phyloP scores from a whole-genome alignment of 306 rosid genomes.

The Acacia acuminata region DNA sequence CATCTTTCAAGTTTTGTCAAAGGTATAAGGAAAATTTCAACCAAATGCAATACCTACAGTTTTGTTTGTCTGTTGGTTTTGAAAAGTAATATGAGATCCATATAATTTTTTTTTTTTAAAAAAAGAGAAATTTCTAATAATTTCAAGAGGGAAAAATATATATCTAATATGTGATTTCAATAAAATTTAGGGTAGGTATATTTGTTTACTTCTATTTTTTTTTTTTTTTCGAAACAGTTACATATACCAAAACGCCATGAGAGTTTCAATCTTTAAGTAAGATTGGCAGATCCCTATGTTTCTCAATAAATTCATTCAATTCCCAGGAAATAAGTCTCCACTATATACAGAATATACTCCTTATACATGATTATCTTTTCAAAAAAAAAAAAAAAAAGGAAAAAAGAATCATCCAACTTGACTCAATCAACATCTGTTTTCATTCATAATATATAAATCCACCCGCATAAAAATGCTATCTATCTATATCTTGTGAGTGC shows the following conservation, averaged over 20 bases:
- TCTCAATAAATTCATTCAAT: background rate
- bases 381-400: too few relatives aligned
- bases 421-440: background rate
- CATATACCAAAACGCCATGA: background rate
- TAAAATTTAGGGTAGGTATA: too few relatives aligned
- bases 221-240: too few relatives aligned
- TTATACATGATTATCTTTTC: background rate
- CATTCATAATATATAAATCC: constrained; percentile 4
- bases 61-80: background rate
- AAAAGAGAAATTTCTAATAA: too few relatives aligned
- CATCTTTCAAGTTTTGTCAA: background rate
- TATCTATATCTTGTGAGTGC: constrained; percentile 41
- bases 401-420: background rate
- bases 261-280: background rate
- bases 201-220: too few relatives aligned
- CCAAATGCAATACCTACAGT: background rate
- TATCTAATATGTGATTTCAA: too few relatives aligned
- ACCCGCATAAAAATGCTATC: constrained; percentile 36
- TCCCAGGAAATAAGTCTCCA: background rate
- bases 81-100: background rate
- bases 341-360: background rate
- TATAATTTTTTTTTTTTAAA: too few relatives aligned
- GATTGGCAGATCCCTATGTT: background rate
- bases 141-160: too few relatives aligned
- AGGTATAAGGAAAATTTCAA: background rate